Evolutionary conservation across 345 rosid species (phyloP).

Genomic region (Populus simonii): DNA sequence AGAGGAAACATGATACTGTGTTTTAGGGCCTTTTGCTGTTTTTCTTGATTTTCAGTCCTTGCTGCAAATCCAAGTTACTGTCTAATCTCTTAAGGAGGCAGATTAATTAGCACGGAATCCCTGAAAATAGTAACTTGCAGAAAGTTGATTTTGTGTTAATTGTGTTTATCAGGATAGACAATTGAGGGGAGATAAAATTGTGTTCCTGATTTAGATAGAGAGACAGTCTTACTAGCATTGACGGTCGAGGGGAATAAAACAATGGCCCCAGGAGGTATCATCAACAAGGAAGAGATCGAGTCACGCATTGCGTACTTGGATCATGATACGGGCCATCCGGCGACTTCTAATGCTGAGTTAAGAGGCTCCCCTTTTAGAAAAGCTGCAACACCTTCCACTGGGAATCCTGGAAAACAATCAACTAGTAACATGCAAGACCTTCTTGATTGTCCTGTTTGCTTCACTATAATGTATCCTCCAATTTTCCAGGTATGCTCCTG

Average conservation of each 20-base stretch:
- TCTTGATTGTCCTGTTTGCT: constrained; percentile 79
- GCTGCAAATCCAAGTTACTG: neutral
- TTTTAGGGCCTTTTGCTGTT: neutral
- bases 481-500: constrained; percentile 62
- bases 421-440: constrained; percentile 68
- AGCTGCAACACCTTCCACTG: constrained; percentile 35
- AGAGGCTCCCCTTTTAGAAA: constrained; percentile 46
- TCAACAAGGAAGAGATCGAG: constrained; percentile 47
- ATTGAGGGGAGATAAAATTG: neutral
- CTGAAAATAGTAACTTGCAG: neutral
- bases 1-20: neutral
- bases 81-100: neutral
- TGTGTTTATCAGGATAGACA: constrained; percentile 8
- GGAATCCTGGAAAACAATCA: constrained; percentile 50
- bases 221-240: constrained; percentile 13
- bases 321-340: constrained; percentile 44
- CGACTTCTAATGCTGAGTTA: constrained; percentile 40
- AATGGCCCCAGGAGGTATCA: constrained; percentile 62
- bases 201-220: neutral
- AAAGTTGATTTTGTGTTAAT: constrained; percentile 4
- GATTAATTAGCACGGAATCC: neutral
- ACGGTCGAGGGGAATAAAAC: constrained; percentile 4
- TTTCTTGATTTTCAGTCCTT: neutral
- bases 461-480: constrained; percentile 78
- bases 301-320: constrained; percentile 42